Percentiles rank a stretch among this genome's conserved stretches.
These are phyloP conservation scores for Trichoderma gracile DNA, from an alignment of 2,329 filamentous ascomycete species.

Conservation along the genomic window DNA sequence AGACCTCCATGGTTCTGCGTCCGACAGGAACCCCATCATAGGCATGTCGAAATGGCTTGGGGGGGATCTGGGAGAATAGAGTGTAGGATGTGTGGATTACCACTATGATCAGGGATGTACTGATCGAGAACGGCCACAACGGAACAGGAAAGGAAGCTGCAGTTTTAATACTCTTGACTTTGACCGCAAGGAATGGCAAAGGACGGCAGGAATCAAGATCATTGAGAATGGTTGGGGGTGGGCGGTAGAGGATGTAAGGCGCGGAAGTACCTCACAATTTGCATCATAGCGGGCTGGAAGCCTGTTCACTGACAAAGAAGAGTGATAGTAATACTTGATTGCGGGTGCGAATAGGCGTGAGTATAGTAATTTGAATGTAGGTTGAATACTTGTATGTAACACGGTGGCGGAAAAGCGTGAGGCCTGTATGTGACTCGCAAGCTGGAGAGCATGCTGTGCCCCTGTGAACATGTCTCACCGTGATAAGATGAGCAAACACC, in stretches of 20 bases:
- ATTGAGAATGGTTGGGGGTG: background rate
- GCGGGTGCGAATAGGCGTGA: background rate
- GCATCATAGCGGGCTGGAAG: background rate
- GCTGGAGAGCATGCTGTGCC: background rate
- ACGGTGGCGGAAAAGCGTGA: background rate
- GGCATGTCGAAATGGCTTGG: background rate
- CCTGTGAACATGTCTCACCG: conserved; percentile 12
- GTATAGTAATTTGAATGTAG: background rate
- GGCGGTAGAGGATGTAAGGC: conserved; percentile 5
- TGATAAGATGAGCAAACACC: conserved; percentile 19
- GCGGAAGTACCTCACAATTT: background rate
- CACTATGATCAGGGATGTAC: background rate
- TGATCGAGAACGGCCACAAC: no score
- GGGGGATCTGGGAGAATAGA: background rate
- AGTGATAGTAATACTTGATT: background rate
- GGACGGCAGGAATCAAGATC: background rate
- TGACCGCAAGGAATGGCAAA: background rate
- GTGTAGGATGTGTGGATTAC: background rate
- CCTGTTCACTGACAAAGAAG: background rate
- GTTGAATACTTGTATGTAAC: background rate
- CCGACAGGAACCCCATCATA: conserved; percentile 1
- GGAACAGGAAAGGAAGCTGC: background rate
- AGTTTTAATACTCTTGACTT: background rate
- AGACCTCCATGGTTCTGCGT: conserved; percentile 11
- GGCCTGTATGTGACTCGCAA: background rate